Conservation (phyloP, 2,329 filamentous ascomycete species). For the Aspergillus sp. region DNA sequence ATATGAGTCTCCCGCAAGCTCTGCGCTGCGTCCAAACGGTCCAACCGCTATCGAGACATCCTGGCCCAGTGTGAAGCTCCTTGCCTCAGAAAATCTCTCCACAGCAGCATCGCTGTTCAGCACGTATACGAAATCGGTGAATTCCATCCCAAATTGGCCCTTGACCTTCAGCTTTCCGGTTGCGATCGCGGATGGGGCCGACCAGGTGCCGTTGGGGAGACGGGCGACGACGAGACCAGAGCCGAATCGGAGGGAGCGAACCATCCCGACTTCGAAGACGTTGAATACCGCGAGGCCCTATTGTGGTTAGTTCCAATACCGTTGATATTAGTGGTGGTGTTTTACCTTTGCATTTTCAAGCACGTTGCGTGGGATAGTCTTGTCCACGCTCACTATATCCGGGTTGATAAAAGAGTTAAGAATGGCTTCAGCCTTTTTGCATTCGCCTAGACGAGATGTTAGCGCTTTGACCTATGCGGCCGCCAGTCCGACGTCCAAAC, state of each 20-base stretch:
- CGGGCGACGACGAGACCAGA: conserved; percentile 49
- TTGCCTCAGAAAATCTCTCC: conserved; percentile 84
- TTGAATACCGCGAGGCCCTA: conserved; percentile 49
- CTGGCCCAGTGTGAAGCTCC: conserved; percentile 83
- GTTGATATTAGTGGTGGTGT: too few relatives aligned
- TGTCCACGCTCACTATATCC: conserved; percentile 2
- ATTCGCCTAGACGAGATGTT: conserved; percentile 5
- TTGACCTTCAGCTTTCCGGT: conserved; percentile 45
- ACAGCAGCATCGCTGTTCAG: conserved; percentile 85
- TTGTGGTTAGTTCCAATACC: not conserved
- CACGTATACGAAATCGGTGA: conserved; percentile 82
- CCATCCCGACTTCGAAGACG: conserved; percentile 46
- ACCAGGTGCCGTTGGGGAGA: conserved; percentile 47
- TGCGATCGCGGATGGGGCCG: conserved; percentile 47
- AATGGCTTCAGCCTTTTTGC: conserved; percentile 9
- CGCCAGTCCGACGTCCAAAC: not conserved
- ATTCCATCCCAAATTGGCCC: conserved; percentile 47
- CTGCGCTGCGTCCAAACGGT: conserved; percentile 89
- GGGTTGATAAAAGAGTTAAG: conserved; percentile 13
- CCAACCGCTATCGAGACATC: conserved; percentile 94
- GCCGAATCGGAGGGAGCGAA: conserved; percentile 49
- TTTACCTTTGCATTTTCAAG: conserved; percentile 12
- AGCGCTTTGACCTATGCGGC: not conserved
- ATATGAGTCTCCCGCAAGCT: conserved; percentile 86
- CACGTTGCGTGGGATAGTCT: conserved; percentile 3